phyloP scores from a whole-genome alignment of 768 basidiomycete species.

The Boletus rufocinnamomeus region DNA sequence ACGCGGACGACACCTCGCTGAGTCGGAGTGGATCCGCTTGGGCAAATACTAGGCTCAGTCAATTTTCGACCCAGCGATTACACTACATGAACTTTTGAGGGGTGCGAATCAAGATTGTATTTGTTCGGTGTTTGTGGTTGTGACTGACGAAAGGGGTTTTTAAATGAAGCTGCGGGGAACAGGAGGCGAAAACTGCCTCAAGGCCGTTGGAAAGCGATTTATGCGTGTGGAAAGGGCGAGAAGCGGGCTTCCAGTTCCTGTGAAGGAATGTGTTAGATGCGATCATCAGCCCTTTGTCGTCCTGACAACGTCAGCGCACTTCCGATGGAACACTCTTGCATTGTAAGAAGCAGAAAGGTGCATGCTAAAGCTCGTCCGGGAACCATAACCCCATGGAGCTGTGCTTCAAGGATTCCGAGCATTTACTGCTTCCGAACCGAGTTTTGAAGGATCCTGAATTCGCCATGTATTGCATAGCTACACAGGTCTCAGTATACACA shows the following conservation, averaged over 20 bases:
- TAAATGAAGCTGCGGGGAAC: neutral
- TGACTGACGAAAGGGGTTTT: neutral
- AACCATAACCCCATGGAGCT: neutral
- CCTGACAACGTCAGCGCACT: neutral
- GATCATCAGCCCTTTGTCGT: neutral
- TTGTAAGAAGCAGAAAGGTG: neutral
- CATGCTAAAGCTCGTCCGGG: neutral
- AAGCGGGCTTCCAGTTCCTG: neutral
- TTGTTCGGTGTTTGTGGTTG: neutral
- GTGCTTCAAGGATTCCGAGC: neutral
- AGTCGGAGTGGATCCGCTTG: conserved; percentile 2
- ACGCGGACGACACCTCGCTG: conserved; percentile 1
- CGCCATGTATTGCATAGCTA: neutral
- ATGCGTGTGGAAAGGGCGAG: neutral
- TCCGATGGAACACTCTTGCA: neutral
- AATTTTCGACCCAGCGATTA: neutral
- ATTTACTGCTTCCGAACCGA: neutral
- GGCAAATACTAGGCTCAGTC: neutral
- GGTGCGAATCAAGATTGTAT: neutral
- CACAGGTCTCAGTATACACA: neutral
- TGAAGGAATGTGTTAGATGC: too few species aligned
- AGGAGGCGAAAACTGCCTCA: neutral
- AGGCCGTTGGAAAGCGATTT: neutral
- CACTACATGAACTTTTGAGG: neutral
- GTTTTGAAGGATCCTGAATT: too few species aligned